Base-by-base conservation (phyloP, 495 filamentous ascomycete genomes). In the Talaromyces adpressus region DNA sequence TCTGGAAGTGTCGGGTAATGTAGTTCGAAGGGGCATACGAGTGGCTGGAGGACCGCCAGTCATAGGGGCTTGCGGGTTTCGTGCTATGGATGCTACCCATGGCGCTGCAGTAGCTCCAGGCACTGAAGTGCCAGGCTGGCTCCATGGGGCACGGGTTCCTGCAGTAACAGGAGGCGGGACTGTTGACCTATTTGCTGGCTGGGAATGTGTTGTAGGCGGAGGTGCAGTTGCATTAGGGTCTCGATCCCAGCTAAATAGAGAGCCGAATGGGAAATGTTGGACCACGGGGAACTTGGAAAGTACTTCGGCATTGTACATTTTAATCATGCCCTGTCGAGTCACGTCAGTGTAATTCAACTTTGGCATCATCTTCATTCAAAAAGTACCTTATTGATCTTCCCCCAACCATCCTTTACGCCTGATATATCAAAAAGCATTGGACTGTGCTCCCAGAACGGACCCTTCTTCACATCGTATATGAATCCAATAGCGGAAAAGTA, bases 401-500 rank as follows among this genome's bases (percentile, higher is more conserved):
- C 94, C 94, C 94, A 99, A 34, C 94, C 95, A 61, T 89, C 84
- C 63, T 82, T 85, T 62, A 99, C 86, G 18, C 94, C 94, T 4
- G 89, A 93, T 34, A 99, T 92, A 75, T 99, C 95, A 70, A 87
- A 99, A 18, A 99, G 80, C 70, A 96, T 93, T 2, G 92, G 95
- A 63, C 91, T 95, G 70, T 99, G 94, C 68, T 98, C 94, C 95
- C 94, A 98, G 74, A 99, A 99, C 1, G 95, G 94, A 0, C 94
- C 94, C 61, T 80, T 91, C 73, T 99, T 99, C 59, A 99, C 94
- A 76, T 98, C 95, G 72, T 97, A 89, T 70, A 99, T 97, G 77
- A 99, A 99, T 8, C 91, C 93, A 65, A 99, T 84, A n/a, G 94
- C 95, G n/a, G 87, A 88, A 79, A 97, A 99, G 73, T 99, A 99